Conservation (phyloP, 192 early-diverging fungal genomes). For the Lobosporangium transversale region DNA sequence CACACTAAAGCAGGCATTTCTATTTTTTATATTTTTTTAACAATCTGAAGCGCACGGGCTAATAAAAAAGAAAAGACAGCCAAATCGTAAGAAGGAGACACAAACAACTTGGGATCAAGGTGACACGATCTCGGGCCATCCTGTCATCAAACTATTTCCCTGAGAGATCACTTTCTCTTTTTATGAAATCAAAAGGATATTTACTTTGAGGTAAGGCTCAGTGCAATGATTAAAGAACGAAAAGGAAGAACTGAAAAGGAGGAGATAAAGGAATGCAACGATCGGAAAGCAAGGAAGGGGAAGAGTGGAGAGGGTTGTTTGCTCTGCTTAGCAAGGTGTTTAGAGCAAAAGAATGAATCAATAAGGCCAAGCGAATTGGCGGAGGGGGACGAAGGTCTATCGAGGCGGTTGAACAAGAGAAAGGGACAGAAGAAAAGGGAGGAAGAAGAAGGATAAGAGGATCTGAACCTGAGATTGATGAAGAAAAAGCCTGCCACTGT, state of each 20-base stretch:
- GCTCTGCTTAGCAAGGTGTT: too few relatives aligned
- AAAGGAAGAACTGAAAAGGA: not conserved
- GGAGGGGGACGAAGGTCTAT: not conserved
- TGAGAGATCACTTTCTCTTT: too few relatives aligned
- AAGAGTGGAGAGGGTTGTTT: not conserved
- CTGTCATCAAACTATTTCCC: too few relatives aligned
- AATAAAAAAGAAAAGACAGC: not conserved
- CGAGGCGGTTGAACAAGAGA: not conserved
- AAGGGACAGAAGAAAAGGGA: not conserved
- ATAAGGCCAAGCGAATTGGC: not conserved
- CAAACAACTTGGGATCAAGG: not conserved
- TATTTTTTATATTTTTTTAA: not conserved
- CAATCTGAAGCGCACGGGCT: conserved; percentile 9
- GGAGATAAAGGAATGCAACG: not conserved
- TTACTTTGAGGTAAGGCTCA: not conserved
- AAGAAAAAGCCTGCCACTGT: not conserved
- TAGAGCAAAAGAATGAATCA: not conserved
- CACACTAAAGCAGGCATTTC: conserved; percentile 29
- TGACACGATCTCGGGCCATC: not conserved
- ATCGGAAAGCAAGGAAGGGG: not conserved
- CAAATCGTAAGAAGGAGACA: not conserved
- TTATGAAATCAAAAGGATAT: not conserved
- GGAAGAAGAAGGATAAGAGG: not conserved
- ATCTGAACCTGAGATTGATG: not conserved
- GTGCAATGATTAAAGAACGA: not conserved